Percentiles rank a stretch among this genome's conserved stretches.
These are phyloP conservation scores for Amaranthus palmeri DNA, from an alignment of 148 eudicot genomes.

Conservation along the genomic window DNA sequence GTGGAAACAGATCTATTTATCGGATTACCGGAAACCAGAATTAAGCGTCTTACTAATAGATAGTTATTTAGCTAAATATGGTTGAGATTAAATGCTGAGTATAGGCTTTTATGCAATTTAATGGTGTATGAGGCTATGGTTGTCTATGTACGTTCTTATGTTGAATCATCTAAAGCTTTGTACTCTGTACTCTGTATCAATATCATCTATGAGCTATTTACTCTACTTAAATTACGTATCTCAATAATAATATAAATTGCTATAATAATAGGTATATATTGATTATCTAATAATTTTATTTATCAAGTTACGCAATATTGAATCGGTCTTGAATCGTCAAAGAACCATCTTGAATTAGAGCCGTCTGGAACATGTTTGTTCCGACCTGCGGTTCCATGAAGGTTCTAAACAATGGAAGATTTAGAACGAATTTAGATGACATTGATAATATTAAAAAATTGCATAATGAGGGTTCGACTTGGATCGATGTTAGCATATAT, in stretches of 20 bases:
- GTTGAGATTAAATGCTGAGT: not conserved
- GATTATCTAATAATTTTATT: no score
- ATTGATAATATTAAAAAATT: no score
- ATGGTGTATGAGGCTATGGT: not conserved
- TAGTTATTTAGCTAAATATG: not conserved
- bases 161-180: slow-evolving; percentile 5
- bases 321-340: not conserved
- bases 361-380: no score
- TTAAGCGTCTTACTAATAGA: slow-evolving; percentile 22
- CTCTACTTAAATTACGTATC: not conserved
- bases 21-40: slow-evolving; percentile 53
- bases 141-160: not conserved
- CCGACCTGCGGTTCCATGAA: no score
- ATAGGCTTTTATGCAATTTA: not conserved
- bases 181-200: not conserved
- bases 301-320: no score
- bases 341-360: not conserved
- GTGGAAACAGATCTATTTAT: slow-evolving; percentile 74
- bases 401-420: no score
- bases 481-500: no score
- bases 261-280: no score
- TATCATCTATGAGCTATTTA: not conserved
- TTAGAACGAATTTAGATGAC: no score
- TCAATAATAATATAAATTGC: not conserved
- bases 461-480: no score